These are phyloP conservation scores for Groenewaldozyma tartarivorans DNA, from an alignment of 805 yeast genomes.

Conservation along the genomic window DNA sequence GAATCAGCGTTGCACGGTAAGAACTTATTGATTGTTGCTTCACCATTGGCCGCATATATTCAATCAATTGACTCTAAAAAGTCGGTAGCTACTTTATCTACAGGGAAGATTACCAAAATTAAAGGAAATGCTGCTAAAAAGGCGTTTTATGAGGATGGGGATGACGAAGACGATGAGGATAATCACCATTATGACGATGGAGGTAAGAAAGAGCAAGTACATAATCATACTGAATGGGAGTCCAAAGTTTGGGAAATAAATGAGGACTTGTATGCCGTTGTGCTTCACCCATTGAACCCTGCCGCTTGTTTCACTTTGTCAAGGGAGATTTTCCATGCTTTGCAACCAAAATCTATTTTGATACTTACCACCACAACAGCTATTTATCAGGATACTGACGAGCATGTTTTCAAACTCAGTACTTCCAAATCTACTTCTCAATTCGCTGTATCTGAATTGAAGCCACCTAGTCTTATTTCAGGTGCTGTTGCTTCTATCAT, in stretches of 20 bases:
- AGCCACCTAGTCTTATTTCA: slow-evolving; percentile 24
- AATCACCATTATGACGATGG: neutral
- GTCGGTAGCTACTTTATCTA: slow-evolving; percentile 3
- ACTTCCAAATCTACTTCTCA: slow-evolving; percentile 4
- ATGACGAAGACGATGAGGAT: slow-evolving; percentile 7
- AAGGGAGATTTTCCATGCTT: slow-evolving; percentile 6
- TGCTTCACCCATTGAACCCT: slow-evolving; percentile 11
- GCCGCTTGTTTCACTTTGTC: slow-evolving; percentile 12
- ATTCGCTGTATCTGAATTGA: slow-evolving; percentile 13
- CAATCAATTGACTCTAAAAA: neutral
- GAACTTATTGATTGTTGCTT: slow-evolving; percentile 13
- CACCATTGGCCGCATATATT: slow-evolving; percentile 12
- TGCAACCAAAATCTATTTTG: slow-evolving; percentile 9
- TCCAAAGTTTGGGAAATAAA: neutral
- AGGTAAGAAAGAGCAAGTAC: neutral
- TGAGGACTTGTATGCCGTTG: slow-evolving; percentile 5
- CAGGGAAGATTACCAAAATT: slow-evolving; percentile 2
- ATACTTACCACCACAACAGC: slow-evolving; percentile 12
- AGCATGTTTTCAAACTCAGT: slow-evolving; percentile 9
- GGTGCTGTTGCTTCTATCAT: slow-evolving; percentile 26
- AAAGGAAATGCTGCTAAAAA: neutral
- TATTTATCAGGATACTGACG: slow-evolving; percentile 6
- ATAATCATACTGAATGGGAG: neutral
- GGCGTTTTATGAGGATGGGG: slow-evolving; percentile 13
- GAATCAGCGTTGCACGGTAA: neutral